Base-by-base conservation (phyloP, 139 green algal genomes). In the Picochlorum sp. region DNA sequence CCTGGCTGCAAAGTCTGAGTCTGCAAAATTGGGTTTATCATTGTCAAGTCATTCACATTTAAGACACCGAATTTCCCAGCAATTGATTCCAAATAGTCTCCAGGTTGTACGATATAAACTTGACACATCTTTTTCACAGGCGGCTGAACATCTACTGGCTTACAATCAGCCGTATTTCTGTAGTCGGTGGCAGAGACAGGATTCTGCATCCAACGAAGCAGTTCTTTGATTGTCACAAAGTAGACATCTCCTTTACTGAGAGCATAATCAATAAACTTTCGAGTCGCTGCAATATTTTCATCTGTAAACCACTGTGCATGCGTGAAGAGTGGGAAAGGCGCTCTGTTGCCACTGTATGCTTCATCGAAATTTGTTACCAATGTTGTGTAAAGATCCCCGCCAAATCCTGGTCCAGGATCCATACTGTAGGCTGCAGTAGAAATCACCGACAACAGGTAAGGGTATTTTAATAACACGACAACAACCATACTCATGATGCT, bases 181-280 rank as follows among this genome's bases (percentile, higher is more conserved):
- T 63, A 47, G 58, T 74, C 24, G 28, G 32, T 47, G 34, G 50
- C 50, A 32, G 68, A 50, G 16, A 74, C 61, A 63, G 68, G 68
- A 60, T 69, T 69, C 61, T 69, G 38, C 61, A 69, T 69, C 68
- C 68, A 74, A 41, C 69, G 32, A 10, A 74, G 20, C 61, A 74
- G 49, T 50, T 74, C 56, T 30, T 18, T 54, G 4, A 64, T 21
- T 32, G 68, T 74, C 9, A 74, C 68, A 64, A 70, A 70, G 59
- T 59, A 74, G 14, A 69, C 61, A 21, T 64, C 37, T 2, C 37
- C 9, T 60, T 74, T 74, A 20, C 18, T 13, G 6, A 50, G 41
- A 32, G 61, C 61, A 30, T 74, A 70, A 21, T 74, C 49, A 18
- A 74, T 58, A 21, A 74, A 74, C 4, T 46, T 23, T 4, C 30